Evolutionary conservation across 441 rosid genomes (phyloP), one percentile per base, ranked within the genome.

Genomic region (Jatropha multifida): DNA sequence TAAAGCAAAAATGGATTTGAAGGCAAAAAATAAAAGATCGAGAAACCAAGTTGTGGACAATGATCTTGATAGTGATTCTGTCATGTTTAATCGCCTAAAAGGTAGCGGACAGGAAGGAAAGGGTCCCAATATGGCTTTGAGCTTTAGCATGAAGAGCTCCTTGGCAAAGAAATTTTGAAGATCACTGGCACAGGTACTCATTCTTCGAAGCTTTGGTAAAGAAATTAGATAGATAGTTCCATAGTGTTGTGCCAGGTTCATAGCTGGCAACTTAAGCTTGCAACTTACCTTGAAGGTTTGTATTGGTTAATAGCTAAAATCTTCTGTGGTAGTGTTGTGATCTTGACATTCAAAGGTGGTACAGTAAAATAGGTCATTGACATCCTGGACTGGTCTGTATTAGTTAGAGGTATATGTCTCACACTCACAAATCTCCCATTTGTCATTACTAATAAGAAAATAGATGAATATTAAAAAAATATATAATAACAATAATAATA

Each of bases 351-450:
- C 0, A 86, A 90, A 0, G 96, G 82, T 0, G 99, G 99, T 49
- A 91, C 99, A 3, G 85, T 97, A 32, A 93, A 92, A 71, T 81
- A 95, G 4, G 93, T 94, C 79, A 90, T 86, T 11, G 98, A 95
- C 81, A 89, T 75, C 42, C 99, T 90, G 3, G 89, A 65, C 85
- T 80, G 76, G 69, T 63, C 14, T 0, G 89, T 76, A 69, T 78
- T 83, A 26, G 87, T 84, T 32, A 95, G 9, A 0, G 84, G 98
- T 70, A 97, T 88, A 69, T 95, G 99, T 77, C 89, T 88, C 77
- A 95, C 95, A 49, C 98, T 93, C 85, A 82, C 65, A 48, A 95
- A 89, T 82, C 90, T 90, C 46, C 94, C 98, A 70, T 92, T 93
- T 8, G 97, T 93, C 98, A 95, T 88, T 1, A 87, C 98, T 98